Base-by-base conservation (phyloP, 2,329 filamentous ascomycete genomes). In the Trichoderma afroharzianum region DNA sequence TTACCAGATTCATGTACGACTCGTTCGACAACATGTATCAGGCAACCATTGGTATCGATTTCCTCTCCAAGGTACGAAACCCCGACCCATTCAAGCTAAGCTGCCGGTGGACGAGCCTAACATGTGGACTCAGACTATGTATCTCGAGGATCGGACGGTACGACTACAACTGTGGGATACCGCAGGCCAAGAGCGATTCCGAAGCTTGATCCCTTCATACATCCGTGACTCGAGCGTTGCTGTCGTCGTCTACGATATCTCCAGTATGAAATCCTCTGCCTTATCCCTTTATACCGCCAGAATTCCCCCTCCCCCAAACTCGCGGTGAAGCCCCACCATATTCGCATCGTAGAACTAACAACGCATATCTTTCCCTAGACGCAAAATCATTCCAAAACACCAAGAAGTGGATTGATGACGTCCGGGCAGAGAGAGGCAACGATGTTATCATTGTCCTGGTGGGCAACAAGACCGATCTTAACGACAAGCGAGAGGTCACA, bases 21-120 rank as follows among this genome's bases (percentile, higher is more conserved):
- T 98, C 96, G 62, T 99, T 99, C 87, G 96, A 99, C 87, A 98
- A 97, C 85, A 98, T 95, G 88, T 99, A 99, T 85, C 96, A 99
- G 84, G 96, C 96, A 71, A 99, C 96, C 50, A 98, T 99, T 80
- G 96, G 96, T 80, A 99, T 99, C 85, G 96, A 99, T 84, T 99
- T 99, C 81, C 90, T 99, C 76, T 98, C 95, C 79, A 99, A 99
- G 92, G 94, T 93, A 86, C 81, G 77, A 58, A 43, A n/a, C 32
- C 36, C 57, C 61, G 43, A 33, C 21, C 36, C 28, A 21, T 43
- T 28, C 14, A 36, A 15, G 12, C 30, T n/a, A 14, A 33, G 4
- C 6, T 33, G 63, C 61, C 28, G 55, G 66, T 28, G 21, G 30
- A 30, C 53, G 47, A 63, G 53, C 43, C 66, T 57, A 63, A 57